Percentiles rank a stretch among this genome's conserved stretches.
phyloP scores from a whole-genome alignment of 2,329 filamentous ascomycete genomes.

The Colletotrichum sp. region DNA sequence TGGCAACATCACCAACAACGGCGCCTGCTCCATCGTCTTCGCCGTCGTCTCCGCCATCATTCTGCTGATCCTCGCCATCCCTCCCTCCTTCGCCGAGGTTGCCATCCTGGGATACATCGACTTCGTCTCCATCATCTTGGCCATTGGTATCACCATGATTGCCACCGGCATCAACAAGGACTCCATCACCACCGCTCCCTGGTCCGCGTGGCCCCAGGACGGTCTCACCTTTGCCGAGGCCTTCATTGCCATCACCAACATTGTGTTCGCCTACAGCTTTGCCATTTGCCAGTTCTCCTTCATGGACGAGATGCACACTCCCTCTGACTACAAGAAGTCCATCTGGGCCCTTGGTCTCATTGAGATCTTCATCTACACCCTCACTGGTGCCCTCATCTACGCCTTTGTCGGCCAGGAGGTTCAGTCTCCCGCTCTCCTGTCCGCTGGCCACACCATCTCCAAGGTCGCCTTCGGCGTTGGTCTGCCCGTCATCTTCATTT shows the following conservation, averaged over 20 bases:
- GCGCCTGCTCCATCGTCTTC: constrained; percentile 49
- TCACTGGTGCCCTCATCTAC: constrained; percentile 73
- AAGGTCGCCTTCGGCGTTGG: constrained; percentile 75
- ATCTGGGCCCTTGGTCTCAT: constrained; percentile 66
- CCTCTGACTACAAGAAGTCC: constrained; percentile 53
- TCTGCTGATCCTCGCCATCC: constrained; percentile 49
- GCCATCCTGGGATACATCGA: constrained; percentile 56
- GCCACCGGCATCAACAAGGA: constrained; percentile 57
- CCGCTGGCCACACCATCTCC: constrained; percentile 61
- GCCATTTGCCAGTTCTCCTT: constrained; percentile 57
- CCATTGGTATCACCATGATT: constrained; percentile 71
- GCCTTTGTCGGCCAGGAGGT: constrained; percentile 70
- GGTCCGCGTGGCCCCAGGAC: constrained; percentile 52
- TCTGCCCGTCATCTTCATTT: constrained; percentile 75
- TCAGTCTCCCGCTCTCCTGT: constrained; percentile 70
- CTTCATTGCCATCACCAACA: constrained; percentile 70
- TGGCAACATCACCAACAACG: constrained; percentile 66
- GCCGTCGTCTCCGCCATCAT: constrained; percentile 51
- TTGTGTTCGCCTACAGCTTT: constrained; percentile 72
- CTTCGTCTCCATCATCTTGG: constrained; percentile 67
- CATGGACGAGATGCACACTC: constrained; percentile 60
- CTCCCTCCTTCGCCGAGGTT: constrained; percentile 53
- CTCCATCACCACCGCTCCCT: constrained; percentile 33
- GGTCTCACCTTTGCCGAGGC: constrained; percentile 55
- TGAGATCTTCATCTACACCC: constrained; percentile 69